These are phyloP conservation scores for Coriaria nepalensis DNA, from an alignment of 306 rosid species.

Conservation along the genomic window DNA sequence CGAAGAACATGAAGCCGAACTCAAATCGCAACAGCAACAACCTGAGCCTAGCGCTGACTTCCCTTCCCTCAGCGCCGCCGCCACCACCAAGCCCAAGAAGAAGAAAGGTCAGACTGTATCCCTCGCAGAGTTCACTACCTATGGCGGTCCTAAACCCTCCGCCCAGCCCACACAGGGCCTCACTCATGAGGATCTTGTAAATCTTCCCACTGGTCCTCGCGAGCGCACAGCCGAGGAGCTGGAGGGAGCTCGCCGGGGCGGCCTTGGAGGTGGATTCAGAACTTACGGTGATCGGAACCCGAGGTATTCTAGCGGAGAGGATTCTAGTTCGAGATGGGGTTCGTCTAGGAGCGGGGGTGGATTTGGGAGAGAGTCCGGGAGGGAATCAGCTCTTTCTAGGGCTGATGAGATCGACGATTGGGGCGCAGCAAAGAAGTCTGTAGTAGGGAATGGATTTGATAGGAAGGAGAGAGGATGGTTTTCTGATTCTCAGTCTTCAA, in stretches of 20 bases:
- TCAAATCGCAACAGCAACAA: slow-evolving; percentile 9
- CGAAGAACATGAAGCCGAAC: slow-evolving; percentile 64
- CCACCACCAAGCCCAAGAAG: slow-evolving; percentile 64
- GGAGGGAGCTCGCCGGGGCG: slow-evolving; percentile 18
- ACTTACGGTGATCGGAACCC: slow-evolving; percentile 26
- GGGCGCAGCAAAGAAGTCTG: slow-evolving; percentile 60
- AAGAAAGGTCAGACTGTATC: slow-evolving; percentile 58
- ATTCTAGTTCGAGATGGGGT: slow-evolving; percentile 60
- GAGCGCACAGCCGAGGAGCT: slow-evolving; percentile 83
- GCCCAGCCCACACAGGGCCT: slow-evolving; percentile 9
- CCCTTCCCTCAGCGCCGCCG: slow-evolving; percentile 80
- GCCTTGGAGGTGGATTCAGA: slow-evolving; percentile 56
- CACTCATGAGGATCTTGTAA: slow-evolving; percentile 33
- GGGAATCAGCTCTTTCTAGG: slow-evolving; percentile 56
- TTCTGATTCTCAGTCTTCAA: slow-evolving; percentile 58
- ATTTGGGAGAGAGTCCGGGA: slow-evolving; percentile 36
- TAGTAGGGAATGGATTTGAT: slow-evolving; percentile 37
- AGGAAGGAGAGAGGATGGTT: slow-evolving; percentile 53
- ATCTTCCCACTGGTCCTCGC: slow-evolving; percentile 78
- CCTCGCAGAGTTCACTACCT: slow-evolving; percentile 47
- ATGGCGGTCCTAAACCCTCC: slow-evolving; percentile 26
- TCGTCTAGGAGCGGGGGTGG: slow-evolving; percentile 31
- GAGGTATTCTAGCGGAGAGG: slow-evolving; percentile 31
- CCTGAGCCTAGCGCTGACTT: slow-evolving; percentile 34
- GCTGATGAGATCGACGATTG: slow-evolving; percentile 88